Evolutionary conservation across 2,329 filamentous ascomycete species (phyloP), one percentile per base, ranked within the genome.

Genomic region (Escovopsis sp.): DNA sequence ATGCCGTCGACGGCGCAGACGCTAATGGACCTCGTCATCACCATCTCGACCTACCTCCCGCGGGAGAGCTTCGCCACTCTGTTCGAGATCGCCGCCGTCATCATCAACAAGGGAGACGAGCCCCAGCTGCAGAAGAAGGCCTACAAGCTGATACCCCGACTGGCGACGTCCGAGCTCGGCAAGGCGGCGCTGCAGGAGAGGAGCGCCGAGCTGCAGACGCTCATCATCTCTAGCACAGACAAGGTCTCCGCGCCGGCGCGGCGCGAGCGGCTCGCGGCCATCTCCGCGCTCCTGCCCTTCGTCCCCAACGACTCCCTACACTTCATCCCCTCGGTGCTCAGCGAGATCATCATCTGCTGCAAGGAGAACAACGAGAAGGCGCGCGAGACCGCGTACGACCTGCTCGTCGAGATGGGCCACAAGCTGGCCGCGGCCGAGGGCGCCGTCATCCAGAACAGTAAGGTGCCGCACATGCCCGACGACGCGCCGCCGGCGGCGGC

Each of bases 361-460:
- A 98, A 98, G 58, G 90, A 98, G 61, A 85, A 90, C 51, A 98
- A 98, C 52, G 90, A 98, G 57, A 86, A 86, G 51, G 87, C 90
- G 0, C 72, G 90, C 43, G 86, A 83, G 35, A 76, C 79, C 2
- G 88, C 90, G 0, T 98, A 94, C 52, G 84, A 92, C 34, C 67
- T 96, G 13, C 70, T 98, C 11, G 81, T 98, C 16, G 68, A 81
- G 31, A 87, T 96, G 72, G 87, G 85, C 13, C 73, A 85, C 52
- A 81, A 78, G 46, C 86, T 94, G 66, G 61, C 58, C 4, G 53
- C 59, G 7, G 72, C 74, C 15, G 68, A 77, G 40, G 75, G 83
- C 4, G 77, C 77, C 27, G 66, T 69, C 34, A 90, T 98, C 42
- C 71, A 88, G 48, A 92, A 93, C 56, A 78, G 74, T 46, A 84